phyloP scores from a whole-genome alignment of 2,329 filamentous ascomycete genomes.

The Lachnum nothofagi region DNA sequence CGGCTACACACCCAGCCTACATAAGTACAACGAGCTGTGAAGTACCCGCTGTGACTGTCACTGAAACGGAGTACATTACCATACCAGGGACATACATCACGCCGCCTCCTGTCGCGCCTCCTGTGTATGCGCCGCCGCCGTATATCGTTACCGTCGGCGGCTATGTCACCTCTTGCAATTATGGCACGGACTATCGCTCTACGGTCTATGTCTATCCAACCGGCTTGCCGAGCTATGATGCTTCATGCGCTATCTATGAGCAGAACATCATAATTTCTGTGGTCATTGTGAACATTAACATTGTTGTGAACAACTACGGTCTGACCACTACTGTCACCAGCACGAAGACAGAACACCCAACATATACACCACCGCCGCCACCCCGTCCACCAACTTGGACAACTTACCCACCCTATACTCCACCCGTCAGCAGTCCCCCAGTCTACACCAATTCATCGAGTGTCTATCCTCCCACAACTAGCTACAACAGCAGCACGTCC shows the following conservation, averaged over 20 bases:
- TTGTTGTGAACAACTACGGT: conserved; percentile 6
- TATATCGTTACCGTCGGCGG: conserved; percentile 1
- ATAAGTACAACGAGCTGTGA: background rate
- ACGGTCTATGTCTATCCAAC: conserved; percentile 7
- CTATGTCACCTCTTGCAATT: conserved; percentile 6
- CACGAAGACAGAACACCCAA: conserved; percentile 6
- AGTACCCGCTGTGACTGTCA: background rate
- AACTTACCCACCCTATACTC: too few species aligned
- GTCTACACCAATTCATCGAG: conserved; percentile 1
- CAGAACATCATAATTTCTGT: conserved; percentile 4
- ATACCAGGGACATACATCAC: too few species aligned
- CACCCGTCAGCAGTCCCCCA: background rate
- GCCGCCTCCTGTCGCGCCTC: too few species aligned
- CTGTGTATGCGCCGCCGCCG: conserved; percentile 1
- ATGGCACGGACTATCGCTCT: background rate
- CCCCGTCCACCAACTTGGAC: conserved; percentile 4
- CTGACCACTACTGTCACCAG: conserved; percentile 1
- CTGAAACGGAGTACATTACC: background rate
- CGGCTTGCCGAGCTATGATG: conserved; percentile 1
- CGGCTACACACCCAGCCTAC: background rate
- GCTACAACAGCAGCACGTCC: background rate
- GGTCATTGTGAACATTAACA: conserved; percentile 5
- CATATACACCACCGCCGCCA: conserved; percentile 6
- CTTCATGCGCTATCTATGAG: conserved; percentile 2
- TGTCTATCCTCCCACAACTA: background rate